Base-by-base conservation (phyloP, 1,139 yeast genomes). In the Hyphopichia buzzinii region DNA sequence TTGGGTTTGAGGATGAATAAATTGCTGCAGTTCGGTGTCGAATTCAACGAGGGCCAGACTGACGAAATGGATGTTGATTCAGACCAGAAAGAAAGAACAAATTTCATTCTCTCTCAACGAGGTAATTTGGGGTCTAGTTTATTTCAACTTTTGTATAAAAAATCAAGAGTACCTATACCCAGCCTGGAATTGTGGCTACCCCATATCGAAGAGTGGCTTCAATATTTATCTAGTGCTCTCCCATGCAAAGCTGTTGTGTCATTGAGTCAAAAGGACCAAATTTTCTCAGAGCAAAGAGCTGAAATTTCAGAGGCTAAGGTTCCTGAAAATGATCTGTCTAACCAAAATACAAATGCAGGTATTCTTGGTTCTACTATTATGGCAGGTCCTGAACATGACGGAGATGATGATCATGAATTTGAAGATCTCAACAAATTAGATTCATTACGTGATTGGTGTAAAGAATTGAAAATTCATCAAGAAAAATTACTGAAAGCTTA, bases 211-310 rank as follows among this genome's bases (percentile, higher is more conserved):
- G 39, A 41, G 8, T 68, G 72, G 72, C 49, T 54, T 15, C 30
- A 39, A 17, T 50, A 48, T 30, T 46, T 70, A 26, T 37, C 39
- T n/a, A 57, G 63, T 8, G 52, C 67, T 2, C 45, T 65, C 12
- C 75, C 75, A 1, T 44, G 49, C 1, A 52, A 50, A 15, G 55
- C 51, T 16, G 54, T 52, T 32, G 41, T 44, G 13, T 59, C 56
- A 26, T 43, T 67, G 29, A 62, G 71, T 35, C 73, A 71, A 33
- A 67, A 64, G 39, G 74, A 69, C 33, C 70, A 66, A 41, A 57
- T 68, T 10, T 52, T 54, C 21, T 53, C 60, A 3, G 69, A 64
- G 40, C 72, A 65, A 36, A 51, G 62, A 39, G 56, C 61, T 5
- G 68, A 59, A 35, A 52, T 43, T 35, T 28, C 39, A 30, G 36